Evolutionary conservation across 148 eudicot genomes (phyloP), one percentile per base, ranked within the genome.

Genomic region (Silene latifolia): DNA sequence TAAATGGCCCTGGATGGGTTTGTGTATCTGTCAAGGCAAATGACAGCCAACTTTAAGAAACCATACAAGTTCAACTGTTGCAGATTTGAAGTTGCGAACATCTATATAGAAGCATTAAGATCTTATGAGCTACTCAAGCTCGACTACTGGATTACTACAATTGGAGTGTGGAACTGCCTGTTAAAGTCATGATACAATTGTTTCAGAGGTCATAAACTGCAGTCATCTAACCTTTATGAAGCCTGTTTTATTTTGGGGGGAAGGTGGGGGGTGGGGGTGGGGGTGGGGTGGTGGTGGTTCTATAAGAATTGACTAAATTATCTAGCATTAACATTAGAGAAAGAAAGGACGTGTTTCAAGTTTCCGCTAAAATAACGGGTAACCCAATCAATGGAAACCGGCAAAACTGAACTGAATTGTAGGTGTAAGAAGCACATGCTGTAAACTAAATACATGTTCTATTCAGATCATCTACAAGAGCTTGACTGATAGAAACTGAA

Each of bases 1-100:
- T 58, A 75, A 89, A 85, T 35, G 99, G 96, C 65, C 99, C 99
- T 20, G 96, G 97, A 74, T 76, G 89, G 64, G 87, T 83, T 80
- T 77, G 85, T 73, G 89, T 74, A 79, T 90, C 98, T 94, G 93
- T 69, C 20, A 80, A 61, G 32, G 44, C 63, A 48, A 85, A 64
- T 73, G 61, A 21, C 24, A 46, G 29, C 19, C 46, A 63, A 13
- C 23, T 19, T 59, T 32, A 53, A 73, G 51, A 68, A 62, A 72
- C 19, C 66, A 11, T 19, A 11, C 47, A 71, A 32, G 25, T 32
- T 20, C 20, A 4, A 48, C 39, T 48, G 21, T 63, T 20, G 54
- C 23, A 71, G 19, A 62, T 19, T 44, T 57, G 61, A 58, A 64
- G 25, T 35, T 19, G 20, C 27, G 67, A 58, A 65, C 54, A 71